phyloP scores from a whole-genome alignment of 2,329 filamentous ascomycete species.

The Colletotrichum sublineola region DNA sequence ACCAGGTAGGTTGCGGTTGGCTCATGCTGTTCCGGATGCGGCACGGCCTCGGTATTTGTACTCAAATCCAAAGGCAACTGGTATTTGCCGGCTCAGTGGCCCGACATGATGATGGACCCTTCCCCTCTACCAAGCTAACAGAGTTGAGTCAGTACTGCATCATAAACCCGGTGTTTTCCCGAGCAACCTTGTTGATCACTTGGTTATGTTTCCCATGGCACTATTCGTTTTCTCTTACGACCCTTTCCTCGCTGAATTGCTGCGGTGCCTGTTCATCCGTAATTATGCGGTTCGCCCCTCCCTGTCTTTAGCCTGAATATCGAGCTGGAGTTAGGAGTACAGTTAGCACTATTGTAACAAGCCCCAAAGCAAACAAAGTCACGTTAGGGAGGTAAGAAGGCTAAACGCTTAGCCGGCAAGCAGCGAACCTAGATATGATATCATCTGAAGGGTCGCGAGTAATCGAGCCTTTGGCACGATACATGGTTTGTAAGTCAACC shows the following conservation, averaged over 20 bases:
- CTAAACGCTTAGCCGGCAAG: neutral
- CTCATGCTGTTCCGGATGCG: neutral
- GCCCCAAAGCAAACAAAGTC: neutral
- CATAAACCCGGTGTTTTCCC: neutral
- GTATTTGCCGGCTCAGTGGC: neutral
- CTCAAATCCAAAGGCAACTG: neutral
- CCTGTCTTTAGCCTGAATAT: neutral
- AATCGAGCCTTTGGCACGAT: neutral
- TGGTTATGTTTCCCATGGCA: neutral
- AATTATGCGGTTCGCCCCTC: neutral
- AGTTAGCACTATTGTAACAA: neutral
- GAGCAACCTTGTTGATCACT: neutral
- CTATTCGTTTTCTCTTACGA: neutral
- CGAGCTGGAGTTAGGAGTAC: neutral
- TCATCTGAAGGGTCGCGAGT: neutral
- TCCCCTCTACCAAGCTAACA: neutral
- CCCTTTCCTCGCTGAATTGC: neutral
- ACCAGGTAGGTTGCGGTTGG: no score
- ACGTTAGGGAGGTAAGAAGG: neutral
- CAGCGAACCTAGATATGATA: neutral
- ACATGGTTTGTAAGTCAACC: no score
- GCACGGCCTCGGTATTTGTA: neutral
- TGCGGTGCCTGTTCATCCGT: neutral
- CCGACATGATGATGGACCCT: constrained; percentile 1
- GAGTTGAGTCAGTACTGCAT: neutral